Evolutionary conservation across 495 filamentous ascomycete genomes (phyloP), one percentile per base, ranked within the genome.

Genomic region (Xylaria cubensis): DNA sequence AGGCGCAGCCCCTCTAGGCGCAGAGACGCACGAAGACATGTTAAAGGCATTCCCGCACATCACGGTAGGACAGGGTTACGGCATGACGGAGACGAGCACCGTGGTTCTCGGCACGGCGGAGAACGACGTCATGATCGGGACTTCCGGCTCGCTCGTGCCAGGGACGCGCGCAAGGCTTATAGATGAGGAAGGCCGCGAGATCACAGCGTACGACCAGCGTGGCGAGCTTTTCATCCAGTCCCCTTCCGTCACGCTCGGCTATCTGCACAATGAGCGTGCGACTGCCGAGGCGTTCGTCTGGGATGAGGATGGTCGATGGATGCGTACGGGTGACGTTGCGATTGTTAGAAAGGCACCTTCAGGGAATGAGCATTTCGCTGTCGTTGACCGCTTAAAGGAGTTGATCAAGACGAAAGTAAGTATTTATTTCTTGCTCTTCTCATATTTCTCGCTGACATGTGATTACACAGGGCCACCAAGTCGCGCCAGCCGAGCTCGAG

Each of bases 311-410:
- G 86, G 86, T 2, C 80, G 85, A n/a, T 97, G 92, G 90, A 90
- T 97, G 86, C 87, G 87, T 26, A 97, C 94, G 0, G 94, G 94
- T 29, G 94, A 97, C 75, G 93, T 97, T 77, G 94, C 91, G 0
- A 85, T 94, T 13, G 82, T 97, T 29, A 84, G 86, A 19, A 86
- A 88, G 78, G 80, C 87, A 19, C 87, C 91, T 0, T 81, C 83
- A 7, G 91, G 91, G 10, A 81, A 90, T 63, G 93, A 97, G 79
- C 94, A 97, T 76, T 73, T 97, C 44, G 90, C 91, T 73, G 92
- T 97, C 53, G 92, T 94, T 3, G 94, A 97, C 77, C 89, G 94
- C 2, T 91, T 97, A 76, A 97, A 97, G 85, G 94, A 97, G 81
- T 83, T 97, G 66, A 97, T 97, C 83, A 97, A 97, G 81, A 92